Evolutionary conservation across 495 filamentous ascomycete genomes (phyloP), one percentile per base, ranked within the genome.

Genomic region (Podospora appendiculata): DNA sequence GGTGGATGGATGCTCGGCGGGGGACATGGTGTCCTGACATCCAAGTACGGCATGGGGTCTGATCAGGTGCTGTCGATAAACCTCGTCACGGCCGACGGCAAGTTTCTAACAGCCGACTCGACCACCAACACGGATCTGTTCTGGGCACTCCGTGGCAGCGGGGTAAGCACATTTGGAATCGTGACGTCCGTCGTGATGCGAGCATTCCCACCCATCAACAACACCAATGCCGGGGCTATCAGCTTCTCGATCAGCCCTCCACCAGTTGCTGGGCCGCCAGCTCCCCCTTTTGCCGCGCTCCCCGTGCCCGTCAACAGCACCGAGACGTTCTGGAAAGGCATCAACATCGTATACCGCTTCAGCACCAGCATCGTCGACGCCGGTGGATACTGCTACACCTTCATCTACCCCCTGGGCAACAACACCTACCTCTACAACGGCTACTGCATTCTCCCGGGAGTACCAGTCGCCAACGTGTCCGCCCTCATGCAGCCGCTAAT

Each of bases 131-230:
- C 70, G 0, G 83, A 85, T 32, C 64, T 86, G 8, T 87, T 81
- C 69, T 86, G 72, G 73, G 84, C 84, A 5, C 63, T 85, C 3
- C 69, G 76, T 19, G 83, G 82, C 7, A 79, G 80, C 4, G 82
- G 81, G 3, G 75, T 70, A 8, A 75, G 78, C 60, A 79, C 75
- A 18, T 84, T 64, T 47, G 79, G 79, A 18, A 62, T 81, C 25
- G 71, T 81, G 18, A 76, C 74, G 18, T 82, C 54, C 72, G 65
- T 73, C 36, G 64, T 73, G 14, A 51, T 73, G 17, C 75, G 73
- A 48, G 73, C 72, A 7, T 61, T 62, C 47, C 68, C 70, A 2
- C 59, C 65, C 18, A 50, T 66, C 41, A 57, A 32, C 19, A 8
- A 75, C 42, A 58, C 61, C 8, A 25, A 25, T 25, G 45, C 46